A percentile compares a stretch with the other conserved stretches of the same genome.
phyloP scores from a whole-genome alignment of 495 filamentous ascomycete genomes.

The Cercophora sp. region DNA sequence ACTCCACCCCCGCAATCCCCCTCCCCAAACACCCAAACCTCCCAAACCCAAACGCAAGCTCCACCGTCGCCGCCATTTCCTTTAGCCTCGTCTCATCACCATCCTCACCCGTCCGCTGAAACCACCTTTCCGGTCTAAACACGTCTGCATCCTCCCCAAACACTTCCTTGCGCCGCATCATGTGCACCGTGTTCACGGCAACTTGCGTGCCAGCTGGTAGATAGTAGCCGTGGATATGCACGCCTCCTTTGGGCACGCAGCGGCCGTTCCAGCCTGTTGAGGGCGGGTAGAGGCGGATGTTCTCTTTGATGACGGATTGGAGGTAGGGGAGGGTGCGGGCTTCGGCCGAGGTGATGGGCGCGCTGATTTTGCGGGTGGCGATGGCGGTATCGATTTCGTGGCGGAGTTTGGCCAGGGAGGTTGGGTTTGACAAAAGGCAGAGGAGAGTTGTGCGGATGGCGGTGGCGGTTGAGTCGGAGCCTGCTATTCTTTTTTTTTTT shows the following conservation, averaged over 20 bases:
- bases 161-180: conserved; percentile 31
- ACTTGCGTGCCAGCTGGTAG: conserved; percentile 49
- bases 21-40: conserved; percentile 39
- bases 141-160: conserved; percentile 43
- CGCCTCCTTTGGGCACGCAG: conserved; percentile 24
- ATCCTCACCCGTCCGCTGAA: conserved; percentile 15
- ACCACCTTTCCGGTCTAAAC: conserved; percentile 23
- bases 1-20: conserved; percentile 35
- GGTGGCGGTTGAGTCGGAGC: conserved; percentile 58
- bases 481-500: conserved; percentile 41
- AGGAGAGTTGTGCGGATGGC: conserved; percentile 52
- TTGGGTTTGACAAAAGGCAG: conserved; percentile 43
- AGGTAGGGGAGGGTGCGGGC: conserved; percentile 28
- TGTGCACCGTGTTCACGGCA: conserved; percentile 34
- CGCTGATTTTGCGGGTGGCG: conserved; percentile 29
- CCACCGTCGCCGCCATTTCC: conserved; percentile 34
- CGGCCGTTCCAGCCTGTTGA: conserved; percentile 16
- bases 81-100: conserved; percentile 22
- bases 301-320: conserved; percentile 31
- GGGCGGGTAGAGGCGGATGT: conserved; percentile 23
- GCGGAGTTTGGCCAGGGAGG: conserved; percentile 50
- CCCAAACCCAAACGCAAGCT: conserved; percentile 34
- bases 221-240: conserved; percentile 42
- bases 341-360: conserved; percentile 64
- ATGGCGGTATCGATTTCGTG: conserved; percentile 49